These are phyloP conservation scores for Penicillium odoratum DNA, from an alignment of 495 filamentous ascomycete species.

Conservation along the genomic window DNA sequence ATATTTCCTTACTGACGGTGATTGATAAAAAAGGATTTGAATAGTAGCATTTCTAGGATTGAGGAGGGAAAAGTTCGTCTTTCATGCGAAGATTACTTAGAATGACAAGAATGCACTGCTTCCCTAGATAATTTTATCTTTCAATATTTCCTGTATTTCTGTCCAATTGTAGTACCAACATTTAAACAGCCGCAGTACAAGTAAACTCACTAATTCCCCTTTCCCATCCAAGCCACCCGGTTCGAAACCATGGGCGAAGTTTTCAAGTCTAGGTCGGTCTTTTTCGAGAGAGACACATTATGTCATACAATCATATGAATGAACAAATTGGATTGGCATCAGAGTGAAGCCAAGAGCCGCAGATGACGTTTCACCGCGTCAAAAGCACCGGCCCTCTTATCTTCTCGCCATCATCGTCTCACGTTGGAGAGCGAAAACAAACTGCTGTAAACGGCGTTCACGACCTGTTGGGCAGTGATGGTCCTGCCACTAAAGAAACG, in stretches of 20 bases:
- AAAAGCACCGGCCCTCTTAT: no score
- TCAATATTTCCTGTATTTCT: not conserved
- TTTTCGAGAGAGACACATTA: not conserved
- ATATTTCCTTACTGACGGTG: not conserved
- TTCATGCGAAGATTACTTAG: slow-evolving; percentile 5
- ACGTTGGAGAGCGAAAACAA: slow-evolving; percentile 87
- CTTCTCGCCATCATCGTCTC: slow-evolving; percentile 3
- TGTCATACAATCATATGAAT: not conserved
- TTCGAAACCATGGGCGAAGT: not conserved
- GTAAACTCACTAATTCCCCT: no score
- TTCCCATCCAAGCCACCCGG: not conserved
- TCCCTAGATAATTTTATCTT: not conserved
- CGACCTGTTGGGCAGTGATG: slow-evolving; percentile 92
- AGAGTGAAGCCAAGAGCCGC: not conserved
- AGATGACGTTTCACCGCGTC: not conserved
- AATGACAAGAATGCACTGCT: slow-evolving; percentile 2
- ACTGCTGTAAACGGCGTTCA: slow-evolving; percentile 97
- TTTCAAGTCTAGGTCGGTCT: slow-evolving; percentile 12
- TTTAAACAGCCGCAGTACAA: no score
- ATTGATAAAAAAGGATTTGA: not conserved
- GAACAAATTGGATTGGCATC: not conserved
- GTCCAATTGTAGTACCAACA: no score
- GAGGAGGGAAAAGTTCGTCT: slow-evolving; percentile 4
- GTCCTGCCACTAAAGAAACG: slow-evolving; percentile 88
- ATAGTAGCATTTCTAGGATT: slow-evolving; percentile 3